Conservation (phyloP, 257 asterid species). For the Leptodermis oblonga region DNA sequence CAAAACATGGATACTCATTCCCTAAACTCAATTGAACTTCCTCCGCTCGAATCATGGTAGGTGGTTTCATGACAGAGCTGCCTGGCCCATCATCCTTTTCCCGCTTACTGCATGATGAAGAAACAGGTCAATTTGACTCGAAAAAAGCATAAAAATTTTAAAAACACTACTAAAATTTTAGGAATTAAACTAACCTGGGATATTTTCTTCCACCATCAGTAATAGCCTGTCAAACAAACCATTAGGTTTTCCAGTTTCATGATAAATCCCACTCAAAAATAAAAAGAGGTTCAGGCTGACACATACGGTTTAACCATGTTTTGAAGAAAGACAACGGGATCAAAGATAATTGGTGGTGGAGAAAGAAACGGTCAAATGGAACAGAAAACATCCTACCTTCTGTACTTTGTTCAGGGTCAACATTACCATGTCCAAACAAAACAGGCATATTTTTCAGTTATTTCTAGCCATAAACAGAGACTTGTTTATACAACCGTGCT, state of each 20-base stretch:
- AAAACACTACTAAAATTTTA: constrained; percentile 1
- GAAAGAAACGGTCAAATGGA: neutral
- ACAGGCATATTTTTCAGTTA: neutral
- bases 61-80: constrained; percentile 43
- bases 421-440: neutral
- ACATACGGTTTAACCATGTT: neutral
- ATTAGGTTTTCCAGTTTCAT: constrained; percentile 3
- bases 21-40: constrained; percentile 66
- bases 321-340: neutral
- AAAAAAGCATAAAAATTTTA: constrained; percentile 8
- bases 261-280: neutral
- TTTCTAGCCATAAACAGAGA: neutral
- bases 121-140: constrained; percentile 4
- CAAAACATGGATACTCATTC: constrained; percentile 53
- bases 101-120: constrained; percentile 33
- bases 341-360: neutral
- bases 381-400: neutral
- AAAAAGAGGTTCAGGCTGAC: neutral
- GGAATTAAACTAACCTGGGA: constrained; percentile 39
- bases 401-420: neutral
- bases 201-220: constrained; percentile 33
- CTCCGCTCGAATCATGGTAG: constrained; percentile 83
- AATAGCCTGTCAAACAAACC: constrained; percentile 44
- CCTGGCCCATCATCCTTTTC: constrained; percentile 42
- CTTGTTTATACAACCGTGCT: neutral